Evolutionary conservation across 352 stramenopile species (phyloP).

Genomic region (Phytopythium kandeliae): DNA sequence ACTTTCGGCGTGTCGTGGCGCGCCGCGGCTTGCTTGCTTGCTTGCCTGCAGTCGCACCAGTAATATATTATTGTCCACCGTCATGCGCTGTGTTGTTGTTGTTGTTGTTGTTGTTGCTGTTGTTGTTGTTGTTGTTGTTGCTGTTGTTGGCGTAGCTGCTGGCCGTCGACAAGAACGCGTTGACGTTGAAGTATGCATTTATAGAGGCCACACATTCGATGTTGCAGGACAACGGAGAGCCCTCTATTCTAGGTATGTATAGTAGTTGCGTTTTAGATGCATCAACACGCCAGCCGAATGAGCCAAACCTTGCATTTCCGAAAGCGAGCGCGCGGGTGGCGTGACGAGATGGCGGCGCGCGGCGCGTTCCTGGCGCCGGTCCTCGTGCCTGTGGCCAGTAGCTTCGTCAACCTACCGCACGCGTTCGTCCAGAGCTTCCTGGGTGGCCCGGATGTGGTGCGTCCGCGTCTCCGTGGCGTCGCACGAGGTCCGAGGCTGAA

Average conservation of each 20-base stretch:
- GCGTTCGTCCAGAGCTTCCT: constrained; percentile 67
- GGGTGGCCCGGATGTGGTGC: constrained; percentile 24
- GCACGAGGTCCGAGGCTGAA: too few species aligned
- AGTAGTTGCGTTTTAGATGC: too few species aligned
- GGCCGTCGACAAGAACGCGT: neutral
- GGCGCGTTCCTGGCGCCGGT: constrained; percentile 59
- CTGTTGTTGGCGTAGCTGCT: too few species aligned
- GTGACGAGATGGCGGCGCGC: constrained; percentile 23
- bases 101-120: neutral
- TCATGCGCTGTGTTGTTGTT: too few species aligned
- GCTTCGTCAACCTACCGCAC: constrained; percentile 68
- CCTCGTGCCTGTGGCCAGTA: constrained; percentile 55
- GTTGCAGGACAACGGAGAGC: too few species aligned
- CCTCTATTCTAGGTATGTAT: too few species aligned
- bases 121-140: neutral
- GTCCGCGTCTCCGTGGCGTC: too few species aligned
- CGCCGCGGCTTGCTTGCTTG: neutral
- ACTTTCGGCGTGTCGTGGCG: too few species aligned
- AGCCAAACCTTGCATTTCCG: too few species aligned
- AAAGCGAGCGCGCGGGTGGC: too few species aligned
- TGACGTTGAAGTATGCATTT: neutral
- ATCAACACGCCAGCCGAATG: too few species aligned
- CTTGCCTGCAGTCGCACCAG: neutral
- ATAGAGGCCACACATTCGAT: neutral
- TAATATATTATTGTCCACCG: constrained; percentile 5